Evolutionary conservation across 176 grass and related monocot genomes (phyloP).

Genomic region (Cenchrus americanus): DNA sequence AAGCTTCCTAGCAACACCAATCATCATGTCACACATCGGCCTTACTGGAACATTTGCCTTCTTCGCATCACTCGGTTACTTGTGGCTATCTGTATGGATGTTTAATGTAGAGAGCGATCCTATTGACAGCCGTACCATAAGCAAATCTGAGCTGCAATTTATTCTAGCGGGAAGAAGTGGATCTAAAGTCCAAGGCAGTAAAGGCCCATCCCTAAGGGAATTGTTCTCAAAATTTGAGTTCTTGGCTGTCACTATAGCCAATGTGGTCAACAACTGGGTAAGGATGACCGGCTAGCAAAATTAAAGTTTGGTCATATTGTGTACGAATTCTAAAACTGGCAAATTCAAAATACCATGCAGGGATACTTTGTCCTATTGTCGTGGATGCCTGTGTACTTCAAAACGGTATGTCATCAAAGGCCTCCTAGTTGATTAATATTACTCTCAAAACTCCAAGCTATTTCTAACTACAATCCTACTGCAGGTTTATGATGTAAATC

Average conservation of each 20-base stretch:
- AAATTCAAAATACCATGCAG: constrained; percentile 52
- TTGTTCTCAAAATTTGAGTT: constrained; percentile 73
- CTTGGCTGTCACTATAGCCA: constrained; percentile 83
- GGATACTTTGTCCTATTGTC: constrained; percentile 95
- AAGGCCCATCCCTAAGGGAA: constrained; percentile 64
- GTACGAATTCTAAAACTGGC: constrained; percentile 20
- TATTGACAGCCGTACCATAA: constrained; percentile 69
- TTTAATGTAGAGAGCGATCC: constrained; percentile 82
- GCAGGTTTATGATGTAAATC: constrained; percentile 93
- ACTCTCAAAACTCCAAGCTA: constrained; percentile 4
- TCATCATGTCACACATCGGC: constrained; percentile 83
- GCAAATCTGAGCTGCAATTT: constrained; percentile 74
- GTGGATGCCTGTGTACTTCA: constrained; percentile 98
- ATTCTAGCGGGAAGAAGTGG: constrained; percentile 78
- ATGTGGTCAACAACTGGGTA: constrained; percentile 99
- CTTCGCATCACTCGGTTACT: constrained; percentile 74
- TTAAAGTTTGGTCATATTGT: neutral
- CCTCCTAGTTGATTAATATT: constrained; percentile 2
- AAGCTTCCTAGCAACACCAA: constrained; percentile 79
- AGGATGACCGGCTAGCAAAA: constrained; percentile 21
- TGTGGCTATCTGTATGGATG: constrained; percentile 76
- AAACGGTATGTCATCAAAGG: constrained; percentile 64
- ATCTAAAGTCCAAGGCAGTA: constrained; percentile 53
- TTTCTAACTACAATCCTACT: constrained; percentile 25
- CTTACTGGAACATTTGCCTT: constrained; percentile 72